Evolutionary conservation across 192 early-diverging fungal genomes (phyloP).

Genomic region (Coemansia sp.): DNA sequence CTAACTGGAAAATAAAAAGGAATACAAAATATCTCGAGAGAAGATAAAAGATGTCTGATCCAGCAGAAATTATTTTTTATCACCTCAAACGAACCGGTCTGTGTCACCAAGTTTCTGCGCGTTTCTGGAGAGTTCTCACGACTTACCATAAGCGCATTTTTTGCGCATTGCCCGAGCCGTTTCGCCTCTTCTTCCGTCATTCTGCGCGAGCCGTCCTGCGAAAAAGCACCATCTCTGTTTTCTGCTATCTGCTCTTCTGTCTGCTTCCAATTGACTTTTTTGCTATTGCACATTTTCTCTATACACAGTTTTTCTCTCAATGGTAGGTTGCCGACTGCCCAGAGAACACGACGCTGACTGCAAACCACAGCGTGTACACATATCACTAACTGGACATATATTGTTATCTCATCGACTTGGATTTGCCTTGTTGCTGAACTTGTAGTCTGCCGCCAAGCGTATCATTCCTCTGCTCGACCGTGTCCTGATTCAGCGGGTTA

Average conservation of each 20-base stretch:
- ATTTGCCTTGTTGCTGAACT: not conserved
- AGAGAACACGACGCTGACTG: not conserved
- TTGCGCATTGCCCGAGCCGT: not conserved
- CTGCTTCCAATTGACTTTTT: not conserved
- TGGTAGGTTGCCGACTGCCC: constrained; percentile 7
- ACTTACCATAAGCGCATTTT: constrained; percentile 27
- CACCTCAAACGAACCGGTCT: not conserved
- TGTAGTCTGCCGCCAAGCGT: constrained; percentile 63
- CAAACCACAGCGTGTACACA: not conserved
- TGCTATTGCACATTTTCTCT: not conserved
- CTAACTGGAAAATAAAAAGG: not conserved
- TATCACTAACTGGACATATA: not conserved
- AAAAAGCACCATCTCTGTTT: not conserved
- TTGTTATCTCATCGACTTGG: not conserved
- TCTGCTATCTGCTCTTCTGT: not conserved
- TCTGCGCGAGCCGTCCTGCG: not conserved
- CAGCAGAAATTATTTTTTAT: not conserved
- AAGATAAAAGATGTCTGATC: constrained; percentile 6
- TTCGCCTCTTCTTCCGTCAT: not conserved
- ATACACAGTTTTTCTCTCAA: constrained; percentile 3
- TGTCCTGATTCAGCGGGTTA: constrained; percentile 95
- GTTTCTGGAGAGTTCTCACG: constrained; percentile 21
- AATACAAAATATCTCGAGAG: constrained; percentile 3
- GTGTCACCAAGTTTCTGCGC: constrained; percentile 12
- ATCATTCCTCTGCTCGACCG: constrained; percentile 98